Percentiles rank a stretch among this genome's conserved stretches.
Conservation (phyloP, 306 rosid species). For the Myrica gale region DNA sequence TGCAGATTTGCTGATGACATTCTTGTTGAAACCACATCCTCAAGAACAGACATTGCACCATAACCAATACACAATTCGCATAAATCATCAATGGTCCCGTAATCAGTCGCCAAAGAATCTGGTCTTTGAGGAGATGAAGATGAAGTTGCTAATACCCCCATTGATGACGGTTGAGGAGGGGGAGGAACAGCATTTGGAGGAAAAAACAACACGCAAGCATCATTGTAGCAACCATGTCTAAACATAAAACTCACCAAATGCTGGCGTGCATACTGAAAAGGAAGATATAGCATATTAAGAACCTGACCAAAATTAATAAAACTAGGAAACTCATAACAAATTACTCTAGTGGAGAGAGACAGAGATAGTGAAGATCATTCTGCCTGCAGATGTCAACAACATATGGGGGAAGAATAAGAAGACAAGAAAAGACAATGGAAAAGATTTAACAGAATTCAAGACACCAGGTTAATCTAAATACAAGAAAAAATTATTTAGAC, state of each 20-base stretch:
- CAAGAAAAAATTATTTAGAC: background rate
- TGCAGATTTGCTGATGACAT: slow-evolving; percentile 52
- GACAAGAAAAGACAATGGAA: background rate
- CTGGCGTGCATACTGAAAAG: slow-evolving; percentile 87
- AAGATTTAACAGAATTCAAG: background rate
- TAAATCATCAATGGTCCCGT: slow-evolving; percentile 86
- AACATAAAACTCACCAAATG: slow-evolving; percentile 90
- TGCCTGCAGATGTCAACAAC: background rate
- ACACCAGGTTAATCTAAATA: background rate
- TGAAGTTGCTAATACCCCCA: slow-evolving; percentile 53
- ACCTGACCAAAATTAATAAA: slow-evolving; percentile 24
- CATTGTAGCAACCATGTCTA: slow-evolving; percentile 81
- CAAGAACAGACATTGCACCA: slow-evolving; percentile 81
- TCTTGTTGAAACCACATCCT: slow-evolving; percentile 83
- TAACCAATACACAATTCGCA: slow-evolving; percentile 83
- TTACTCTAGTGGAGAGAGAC: background rate
- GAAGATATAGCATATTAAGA: slow-evolving; percentile 20
- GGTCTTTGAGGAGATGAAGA: slow-evolving; percentile 87
- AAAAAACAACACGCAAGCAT: slow-evolving; percentile 85
- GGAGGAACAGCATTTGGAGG: slow-evolving; percentile 70
- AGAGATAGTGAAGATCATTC: background rate
- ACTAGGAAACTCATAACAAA: slow-evolving; percentile 19
- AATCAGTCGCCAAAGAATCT: slow-evolving; percentile 81
- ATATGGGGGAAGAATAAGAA: background rate
- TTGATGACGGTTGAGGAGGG: slow-evolving; percentile 63